A percentile compares a stretch with the other conserved stretches of the same genome.
Evolutionary conservation across 495 filamentous ascomycete species (phyloP).

Genomic region (Aspergillus avenaceus): DNA sequence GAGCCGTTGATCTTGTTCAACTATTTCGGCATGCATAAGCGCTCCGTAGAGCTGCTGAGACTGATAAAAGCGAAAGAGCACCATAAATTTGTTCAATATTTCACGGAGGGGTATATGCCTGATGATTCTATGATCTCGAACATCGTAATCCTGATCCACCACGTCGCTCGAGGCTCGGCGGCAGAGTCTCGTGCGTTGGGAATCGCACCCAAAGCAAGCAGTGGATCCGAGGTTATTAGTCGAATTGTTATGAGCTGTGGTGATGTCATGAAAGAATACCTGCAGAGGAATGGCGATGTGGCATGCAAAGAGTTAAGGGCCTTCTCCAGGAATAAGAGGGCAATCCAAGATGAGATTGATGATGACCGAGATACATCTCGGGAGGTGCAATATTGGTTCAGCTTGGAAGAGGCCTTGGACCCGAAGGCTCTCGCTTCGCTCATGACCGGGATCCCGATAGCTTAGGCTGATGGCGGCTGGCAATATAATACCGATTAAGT

Average conservation of each 20-base stretch:
- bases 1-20: constrained; percentile 26
- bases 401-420: constrained; percentile 20
- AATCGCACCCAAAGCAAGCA: constrained; percentile 2
- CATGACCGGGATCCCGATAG: constrained; percentile 22
- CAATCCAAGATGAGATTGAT: constrained; percentile 20
- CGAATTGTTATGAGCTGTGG: constrained; percentile 25
- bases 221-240: constrained; percentile 8
- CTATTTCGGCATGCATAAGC: constrained; percentile 31
- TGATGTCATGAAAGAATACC: constrained; percentile 25
- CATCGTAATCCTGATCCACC: constrained; percentile 23
- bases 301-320: constrained; percentile 29
- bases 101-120: constrained; percentile 23
- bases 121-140: constrained; percentile 26
- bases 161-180: constrained; percentile 23
- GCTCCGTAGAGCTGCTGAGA: constrained; percentile 24
- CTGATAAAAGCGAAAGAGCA: constrained; percentile 24
- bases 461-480: constrained; percentile 9
- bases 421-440: constrained; percentile 22
- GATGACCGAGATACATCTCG: constrained; percentile 13
- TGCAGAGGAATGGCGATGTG: constrained; percentile 26
- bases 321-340: constrained; percentile 30
- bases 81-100: constrained; percentile 25
- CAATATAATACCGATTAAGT: too few relatives aligned
- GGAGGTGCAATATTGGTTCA: constrained; percentile 9
- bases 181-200: constrained; percentile 15